Percentiles rank a stretch among this genome's conserved stretches.
phyloP scores from a whole-genome alignment of 768 basidiomycete species.

The Panus rudis region DNA sequence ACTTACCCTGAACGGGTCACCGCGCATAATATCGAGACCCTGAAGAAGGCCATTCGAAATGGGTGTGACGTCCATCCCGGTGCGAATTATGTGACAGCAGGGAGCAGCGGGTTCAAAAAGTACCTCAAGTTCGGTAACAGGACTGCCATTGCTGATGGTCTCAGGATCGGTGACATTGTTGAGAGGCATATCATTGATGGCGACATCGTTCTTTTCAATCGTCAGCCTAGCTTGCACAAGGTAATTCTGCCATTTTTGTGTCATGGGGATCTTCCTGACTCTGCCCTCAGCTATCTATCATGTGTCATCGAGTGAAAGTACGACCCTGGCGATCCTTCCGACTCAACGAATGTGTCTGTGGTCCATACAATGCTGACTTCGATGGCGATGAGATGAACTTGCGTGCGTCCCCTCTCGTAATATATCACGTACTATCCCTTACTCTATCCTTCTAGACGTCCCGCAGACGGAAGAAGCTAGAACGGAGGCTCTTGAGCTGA shows the following conservation, averaged over 20 bases:
- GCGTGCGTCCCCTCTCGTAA: conserved; percentile 46
- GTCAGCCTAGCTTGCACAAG: conserved; percentile 97
- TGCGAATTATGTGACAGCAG: conserved; percentile 87
- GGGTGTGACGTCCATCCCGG: conserved; percentile 91
- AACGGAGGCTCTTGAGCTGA: conserved; percentile 93
- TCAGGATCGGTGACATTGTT: conserved; percentile 85
- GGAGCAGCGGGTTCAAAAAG: conserved; percentile 76
- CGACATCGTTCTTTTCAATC: conserved; percentile 96
- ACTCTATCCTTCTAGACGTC: conserved; percentile 60
- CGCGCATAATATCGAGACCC: conserved; percentile 72
- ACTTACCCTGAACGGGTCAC: conserved; percentile 98
- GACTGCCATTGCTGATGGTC: conserved; percentile 68
- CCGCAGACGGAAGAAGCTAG: conserved; percentile 98
- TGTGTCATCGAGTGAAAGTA: conserved; percentile 96
- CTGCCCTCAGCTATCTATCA: conserved; percentile 77
- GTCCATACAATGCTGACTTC: conserved; percentile 98
- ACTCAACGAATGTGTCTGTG: conserved; percentile 98
- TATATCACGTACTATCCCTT: conserved; percentile 1
- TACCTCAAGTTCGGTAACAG: conserved; percentile 85
- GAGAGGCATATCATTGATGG: conserved; percentile 94
- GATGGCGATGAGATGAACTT: conserved; percentile 99
- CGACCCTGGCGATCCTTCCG: conserved; percentile 97
- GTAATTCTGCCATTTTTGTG: conserved; percentile 29
- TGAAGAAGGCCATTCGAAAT: conserved; percentile 76
- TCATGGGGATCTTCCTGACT: conserved; percentile 1